phyloP scores from a whole-genome alignment of 306 rosid species.

The Quercus dentata region DNA sequence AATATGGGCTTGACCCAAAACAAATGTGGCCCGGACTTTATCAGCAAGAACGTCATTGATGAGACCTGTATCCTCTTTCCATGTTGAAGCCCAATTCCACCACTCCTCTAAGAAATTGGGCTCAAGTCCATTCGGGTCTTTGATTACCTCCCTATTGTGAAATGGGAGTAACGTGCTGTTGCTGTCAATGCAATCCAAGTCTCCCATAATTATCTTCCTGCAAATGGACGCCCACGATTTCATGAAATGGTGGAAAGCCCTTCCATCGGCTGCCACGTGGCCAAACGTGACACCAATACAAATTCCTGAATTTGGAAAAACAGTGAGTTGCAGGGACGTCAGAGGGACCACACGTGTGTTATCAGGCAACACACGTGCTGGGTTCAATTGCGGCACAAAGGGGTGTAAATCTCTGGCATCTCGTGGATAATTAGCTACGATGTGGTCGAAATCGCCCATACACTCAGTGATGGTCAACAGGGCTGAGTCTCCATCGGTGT shows the following conservation, averaged over 20 bases:
- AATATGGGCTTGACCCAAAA: constrained; percentile 3
- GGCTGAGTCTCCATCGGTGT: constrained; percentile 1
- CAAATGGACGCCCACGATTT: constrained; percentile 36
- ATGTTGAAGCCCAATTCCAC: neutral
- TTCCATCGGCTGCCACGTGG: constrained; percentile 22
- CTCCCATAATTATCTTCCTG: neutral
- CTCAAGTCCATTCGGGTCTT: constrained; percentile 27
- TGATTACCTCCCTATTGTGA: constrained; percentile 11
- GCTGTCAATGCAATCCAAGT: neutral
- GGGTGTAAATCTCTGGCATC: constrained; percentile 20
- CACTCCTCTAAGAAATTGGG: neutral
- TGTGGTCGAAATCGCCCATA: neutral
- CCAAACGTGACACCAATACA: constrained; percentile 4
- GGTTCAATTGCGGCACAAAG: neutral
- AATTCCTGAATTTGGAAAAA: constrained; percentile 22
- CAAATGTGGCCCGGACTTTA: constrained; percentile 16
- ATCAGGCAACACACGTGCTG: neutral
- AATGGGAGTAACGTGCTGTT: constrained; percentile 10
- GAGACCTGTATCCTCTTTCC: neutral
- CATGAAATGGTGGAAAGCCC: constrained; percentile 29
- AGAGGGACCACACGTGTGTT: constrained; percentile 10
- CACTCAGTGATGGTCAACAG: constrained; percentile 18
- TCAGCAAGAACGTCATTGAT: neutral
- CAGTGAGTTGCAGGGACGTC: constrained; percentile 23
- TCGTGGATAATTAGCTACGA: constrained; percentile 10